phyloP scores from a whole-genome alignment of 2,329 filamentous ascomycete genomes.

The Elsinoe australis region DNA sequence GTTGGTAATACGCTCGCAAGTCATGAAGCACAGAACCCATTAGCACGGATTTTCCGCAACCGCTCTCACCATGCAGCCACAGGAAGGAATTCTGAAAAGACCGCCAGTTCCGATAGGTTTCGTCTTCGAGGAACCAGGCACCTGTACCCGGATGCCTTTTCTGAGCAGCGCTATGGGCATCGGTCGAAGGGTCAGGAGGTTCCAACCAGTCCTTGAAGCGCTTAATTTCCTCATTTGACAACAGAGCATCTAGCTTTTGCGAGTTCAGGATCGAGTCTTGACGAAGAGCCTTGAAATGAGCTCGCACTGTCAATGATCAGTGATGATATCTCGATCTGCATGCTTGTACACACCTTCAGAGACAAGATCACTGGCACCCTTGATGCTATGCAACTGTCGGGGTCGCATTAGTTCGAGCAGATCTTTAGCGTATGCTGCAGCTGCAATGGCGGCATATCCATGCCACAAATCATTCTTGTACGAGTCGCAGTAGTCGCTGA shows the following conservation, averaged over 20 bases:
- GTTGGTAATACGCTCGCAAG: background rate
- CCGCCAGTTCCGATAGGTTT: background rate
- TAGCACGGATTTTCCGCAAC: background rate
- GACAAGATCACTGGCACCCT: conserved; percentile 2
- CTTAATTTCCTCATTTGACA: background rate
- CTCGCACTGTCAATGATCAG: too few relatives aligned
- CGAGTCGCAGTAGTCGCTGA: conserved; percentile 17
- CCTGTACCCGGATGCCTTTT: background rate
- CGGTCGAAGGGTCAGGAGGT: background rate
- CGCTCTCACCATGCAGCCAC: background rate
- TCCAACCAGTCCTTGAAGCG: background rate
- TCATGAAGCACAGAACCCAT: background rate
- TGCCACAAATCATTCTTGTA: conserved; percentile 17
- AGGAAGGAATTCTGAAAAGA: background rate
- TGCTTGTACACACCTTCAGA: conserved; percentile 18
- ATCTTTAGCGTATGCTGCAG: background rate
- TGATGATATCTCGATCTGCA: too few relatives aligned
- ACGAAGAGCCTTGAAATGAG: too few relatives aligned
- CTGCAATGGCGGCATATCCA: conserved; percentile 9
- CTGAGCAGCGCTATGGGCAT: background rate
- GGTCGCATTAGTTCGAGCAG: background rate
- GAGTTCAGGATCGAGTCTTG: too few relatives aligned
- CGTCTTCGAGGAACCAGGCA: background rate
- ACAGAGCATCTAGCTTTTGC: too few relatives aligned
- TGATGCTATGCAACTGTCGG: background rate